Percentiles rank a stretch among this genome's conserved stretches.
Conservation (phyloP, 192 early-diverging fungal genomes). For the Entomortierella chlamydospora region DNA sequence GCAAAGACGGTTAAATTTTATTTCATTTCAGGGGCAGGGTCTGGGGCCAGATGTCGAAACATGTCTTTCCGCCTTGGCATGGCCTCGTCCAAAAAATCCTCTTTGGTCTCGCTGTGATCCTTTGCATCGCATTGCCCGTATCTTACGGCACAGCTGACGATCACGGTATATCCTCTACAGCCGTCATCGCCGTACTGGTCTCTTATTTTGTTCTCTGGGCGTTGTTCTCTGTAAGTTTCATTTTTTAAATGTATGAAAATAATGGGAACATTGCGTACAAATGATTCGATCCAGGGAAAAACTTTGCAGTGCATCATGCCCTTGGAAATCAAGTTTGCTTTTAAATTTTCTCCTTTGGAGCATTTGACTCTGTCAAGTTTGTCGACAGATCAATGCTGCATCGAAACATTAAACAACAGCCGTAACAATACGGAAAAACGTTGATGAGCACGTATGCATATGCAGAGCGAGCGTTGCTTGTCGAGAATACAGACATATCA, state of each 20-base stretch:
- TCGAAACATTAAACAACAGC: too few relatives aligned
- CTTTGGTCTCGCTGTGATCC: conserved; percentile 28
- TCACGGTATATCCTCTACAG: conserved; percentile 5
- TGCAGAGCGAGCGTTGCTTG: too few relatives aligned
- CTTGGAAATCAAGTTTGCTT: too few relatives aligned
- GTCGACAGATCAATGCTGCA: too few relatives aligned
- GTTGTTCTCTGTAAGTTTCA: conserved; percentile 32
- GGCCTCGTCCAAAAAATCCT: conserved; percentile 25
- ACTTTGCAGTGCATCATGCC: neutral
- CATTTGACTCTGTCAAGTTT: too few relatives aligned
- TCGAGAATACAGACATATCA: too few relatives aligned
- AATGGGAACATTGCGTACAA: neutral
- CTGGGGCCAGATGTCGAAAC: conserved; percentile 41
- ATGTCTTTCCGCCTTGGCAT: conserved; percentile 44
- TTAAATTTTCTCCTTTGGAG: too few relatives aligned
- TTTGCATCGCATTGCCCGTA: conserved; percentile 36
- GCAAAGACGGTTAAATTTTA: too few relatives aligned
- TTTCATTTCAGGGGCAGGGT: too few relatives aligned
- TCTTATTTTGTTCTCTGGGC: conserved; percentile 30
- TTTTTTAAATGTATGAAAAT: neutral
- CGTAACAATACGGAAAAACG: too few relatives aligned
- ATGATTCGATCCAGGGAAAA: neutral
- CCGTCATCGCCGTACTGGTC: conserved; percentile 29
- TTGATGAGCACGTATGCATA: too few relatives aligned
- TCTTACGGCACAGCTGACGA: conserved; percentile 6